Base-by-base conservation (phyloP, 768 basidiomycete genomes). In the Tricholomella constricta region DNA sequence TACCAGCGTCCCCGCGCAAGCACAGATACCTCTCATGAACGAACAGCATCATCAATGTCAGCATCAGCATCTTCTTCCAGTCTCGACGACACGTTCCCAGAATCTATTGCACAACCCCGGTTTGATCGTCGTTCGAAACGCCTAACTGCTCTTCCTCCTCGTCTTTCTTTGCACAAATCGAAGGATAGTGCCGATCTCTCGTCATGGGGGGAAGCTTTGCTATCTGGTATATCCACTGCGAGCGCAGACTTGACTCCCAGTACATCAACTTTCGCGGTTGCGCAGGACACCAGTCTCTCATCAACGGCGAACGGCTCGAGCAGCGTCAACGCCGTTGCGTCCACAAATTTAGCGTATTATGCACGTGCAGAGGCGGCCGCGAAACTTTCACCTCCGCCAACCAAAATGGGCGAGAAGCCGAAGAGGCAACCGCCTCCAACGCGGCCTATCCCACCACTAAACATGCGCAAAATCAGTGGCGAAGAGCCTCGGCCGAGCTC, bases 121-220 rank as follows among this genome's bases (percentile, higher is more conserved):
- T 32, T 45, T 8, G 48, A 56, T 34, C 55, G 45, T 31, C 53
- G 47, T 42, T 34, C 53, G 45, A 69, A 69, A 49, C 61, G 66
- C 31, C 63, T 67, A 4, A 65, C 65, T 2, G 66, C 67, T 2
- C 62, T 70, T 19, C 79, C 84, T 0, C 84, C 84, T 10, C 77
- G 84, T 12, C 60, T 86, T 26, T 84, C 83, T 4, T 69, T 84
- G 25, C 80, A 82, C 52, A 66, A 68, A 41, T 72, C 73, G 31
- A 77, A 79, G 34, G 70, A 69, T 40, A 67, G 65, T 50, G 62
- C 68, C 11, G 82, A 78, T 55, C 69, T 84, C 23, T 72, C 75
- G 9, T 72, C 73, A 23, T 85, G 84, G 85, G 74, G 79, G 9
- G 75, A 80, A 58, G 73, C 79, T 6, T 58, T 85, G 31, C 72